A percentile compares a stretch with the other conserved stretches of the same genome.
These are phyloP conservation scores for Aspergillus sclerotioniger DNA, from an alignment of 495 filamentous ascomycete species.

Conservation along the genomic window DNA sequence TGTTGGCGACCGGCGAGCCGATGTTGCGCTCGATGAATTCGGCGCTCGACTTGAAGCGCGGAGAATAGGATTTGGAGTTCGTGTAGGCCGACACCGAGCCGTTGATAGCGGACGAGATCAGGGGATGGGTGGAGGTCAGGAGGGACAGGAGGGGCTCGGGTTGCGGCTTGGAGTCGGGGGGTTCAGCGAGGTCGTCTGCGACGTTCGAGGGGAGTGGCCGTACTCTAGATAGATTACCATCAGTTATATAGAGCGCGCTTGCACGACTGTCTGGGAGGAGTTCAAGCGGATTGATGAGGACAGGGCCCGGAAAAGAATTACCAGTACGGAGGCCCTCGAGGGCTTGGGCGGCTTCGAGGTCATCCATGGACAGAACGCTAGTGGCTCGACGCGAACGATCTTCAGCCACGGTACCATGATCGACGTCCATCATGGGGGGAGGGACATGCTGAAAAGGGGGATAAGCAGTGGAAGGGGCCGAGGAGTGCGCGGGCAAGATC, in stretches of 20 bases:
- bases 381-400: slow-evolving; percentile 46
- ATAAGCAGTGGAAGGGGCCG: slow-evolving; percentile 13
- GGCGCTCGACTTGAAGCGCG: slow-evolving; percentile 76
- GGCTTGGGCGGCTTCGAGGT: slow-evolving; percentile 86
- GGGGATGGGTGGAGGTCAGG: slow-evolving; percentile 74
- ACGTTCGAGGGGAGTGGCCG: slow-evolving; percentile 32
- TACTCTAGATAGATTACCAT: slow-evolving; percentile 23
- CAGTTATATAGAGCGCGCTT: background rate
- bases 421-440: slow-evolving; percentile 42
- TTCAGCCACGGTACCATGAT: slow-evolving; percentile 30
- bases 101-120: slow-evolving; percentile 76
- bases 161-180: slow-evolving; percentile 27
- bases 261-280: too few species aligned
- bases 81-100: slow-evolving; percentile 78
- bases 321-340: slow-evolving; percentile 80
- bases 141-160: slow-evolving; percentile 77
- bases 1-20: slow-evolving; percentile 74
- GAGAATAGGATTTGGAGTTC: slow-evolving; percentile 81
- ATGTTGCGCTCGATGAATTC: slow-evolving; percentile 85
- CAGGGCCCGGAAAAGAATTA: slow-evolving; percentile 28
- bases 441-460: slow-evolving; percentile 31
- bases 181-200: slow-evolving; percentile 26
- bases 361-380: slow-evolving; percentile 68
- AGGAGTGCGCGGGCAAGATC: slow-evolving; percentile 9
- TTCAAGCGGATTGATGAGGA: background rate